phyloP scores from a whole-genome alignment of 768 basidiomycete species.

The Dacryopinax spathularia region DNA sequence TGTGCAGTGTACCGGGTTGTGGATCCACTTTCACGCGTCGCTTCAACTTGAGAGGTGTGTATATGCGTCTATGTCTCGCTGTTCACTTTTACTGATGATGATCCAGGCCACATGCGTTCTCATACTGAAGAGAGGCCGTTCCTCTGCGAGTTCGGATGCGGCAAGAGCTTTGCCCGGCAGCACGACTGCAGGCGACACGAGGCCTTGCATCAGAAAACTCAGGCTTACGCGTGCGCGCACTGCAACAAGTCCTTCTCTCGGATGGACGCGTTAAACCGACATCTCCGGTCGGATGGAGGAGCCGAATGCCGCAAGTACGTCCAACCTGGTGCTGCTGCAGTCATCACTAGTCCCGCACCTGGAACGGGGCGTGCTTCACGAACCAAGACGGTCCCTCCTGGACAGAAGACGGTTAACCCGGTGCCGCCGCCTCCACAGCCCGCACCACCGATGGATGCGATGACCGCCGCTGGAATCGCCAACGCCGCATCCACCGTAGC shows the following conservation, averaged over 20 bases:
- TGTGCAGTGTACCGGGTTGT: conserved; percentile 88
- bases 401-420: neutral
- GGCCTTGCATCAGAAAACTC: conserved; percentile 72
- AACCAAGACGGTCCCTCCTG: neutral
- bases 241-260: conserved; percentile 93
- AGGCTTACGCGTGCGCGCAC: conserved; percentile 74
- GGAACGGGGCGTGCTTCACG: neutral
- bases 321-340: conserved; percentile 14
- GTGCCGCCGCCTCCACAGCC: neutral
- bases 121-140: conserved; percentile 94
- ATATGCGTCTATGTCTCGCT: neutral
- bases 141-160: conserved; percentile 84
- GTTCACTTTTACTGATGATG: conserved; percentile 9
- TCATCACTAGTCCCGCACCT: neutral
- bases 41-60: conserved; percentile 69
- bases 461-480: neutral
- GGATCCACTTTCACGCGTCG: conserved; percentile 93
- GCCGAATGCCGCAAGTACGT: conserved; percentile 51
- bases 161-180: conserved; percentile 87
- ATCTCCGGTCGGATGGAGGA: conserved; percentile 64
- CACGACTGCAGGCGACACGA: conserved; percentile 98
- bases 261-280: conserved; percentile 74
- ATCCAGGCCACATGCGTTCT: conserved; percentile 74
- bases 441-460: neutral
- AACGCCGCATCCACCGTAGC: neutral